These are phyloP conservation scores for Alternaria brassicae DNA, from an alignment of 2,329 filamentous ascomycete genomes.

Conservation along the genomic window DNA sequence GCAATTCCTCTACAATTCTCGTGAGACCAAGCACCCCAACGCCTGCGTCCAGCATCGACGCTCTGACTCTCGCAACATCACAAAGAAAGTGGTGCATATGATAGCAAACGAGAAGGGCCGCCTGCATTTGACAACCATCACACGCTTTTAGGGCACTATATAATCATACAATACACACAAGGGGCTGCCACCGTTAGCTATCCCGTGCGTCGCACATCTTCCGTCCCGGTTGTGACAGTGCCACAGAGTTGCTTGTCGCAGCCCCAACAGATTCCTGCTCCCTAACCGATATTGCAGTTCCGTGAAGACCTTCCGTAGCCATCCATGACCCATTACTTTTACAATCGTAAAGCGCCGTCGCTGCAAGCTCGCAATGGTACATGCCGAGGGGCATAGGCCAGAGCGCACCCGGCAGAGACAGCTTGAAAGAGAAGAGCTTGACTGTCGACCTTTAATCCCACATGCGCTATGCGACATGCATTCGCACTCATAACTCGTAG, in stretches of 20 bases:
- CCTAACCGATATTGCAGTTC: constrained; percentile 6
- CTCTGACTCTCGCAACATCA: constrained; percentile 20
- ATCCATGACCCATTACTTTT: constrained; percentile 41
- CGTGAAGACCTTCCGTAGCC: constrained; percentile 24
- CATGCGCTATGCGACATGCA: constrained; percentile 40
- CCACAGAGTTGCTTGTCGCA: constrained; percentile 16
- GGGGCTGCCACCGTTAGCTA: constrained; percentile 40
- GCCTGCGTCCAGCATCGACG: background rate
- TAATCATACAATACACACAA: constrained; percentile 49
- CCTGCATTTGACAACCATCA: constrained; percentile 39
- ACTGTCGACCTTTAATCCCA: constrained; percentile 34
- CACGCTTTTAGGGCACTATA: constrained; percentile 40
- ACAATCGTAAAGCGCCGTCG: constrained; percentile 31
- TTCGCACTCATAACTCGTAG: constrained; percentile 24
- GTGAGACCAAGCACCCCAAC: background rate
- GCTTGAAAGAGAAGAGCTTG: constrained; percentile 39
- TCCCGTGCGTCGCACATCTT: constrained; percentile 12
- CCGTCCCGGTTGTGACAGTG: constrained; percentile 14
- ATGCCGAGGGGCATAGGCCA: constrained; percentile 1
- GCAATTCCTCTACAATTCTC: background rate
- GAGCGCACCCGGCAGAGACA: constrained; percentile 16
- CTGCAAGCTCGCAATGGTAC: constrained; percentile 12
- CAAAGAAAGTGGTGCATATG: background rate
- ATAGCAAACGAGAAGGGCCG: constrained; percentile 25
- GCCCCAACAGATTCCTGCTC: background rate